Base-by-base conservation (phyloP, 768 basidiomycete species). In the Dendrothele bispora region DNA sequence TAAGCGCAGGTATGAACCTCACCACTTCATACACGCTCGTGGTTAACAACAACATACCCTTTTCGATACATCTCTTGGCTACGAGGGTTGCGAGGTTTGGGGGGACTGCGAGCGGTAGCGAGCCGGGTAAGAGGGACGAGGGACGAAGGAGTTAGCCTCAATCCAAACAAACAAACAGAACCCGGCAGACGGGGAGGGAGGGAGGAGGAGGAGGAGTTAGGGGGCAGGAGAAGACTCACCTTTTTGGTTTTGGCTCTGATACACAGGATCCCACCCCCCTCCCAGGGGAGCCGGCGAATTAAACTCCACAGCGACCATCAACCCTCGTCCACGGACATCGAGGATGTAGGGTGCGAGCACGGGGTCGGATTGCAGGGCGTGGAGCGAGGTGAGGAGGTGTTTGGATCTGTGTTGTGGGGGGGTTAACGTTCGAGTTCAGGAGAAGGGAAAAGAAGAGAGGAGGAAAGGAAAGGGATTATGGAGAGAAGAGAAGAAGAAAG, bases 1-100 rank as follows among this genome's bases (percentile, higher is more conserved):
- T 95, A 57, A 98, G 66, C 14, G 95, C 82, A 4, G 95, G 95
- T 58, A 98, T 98, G 74, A 98, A 97, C 60, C 94, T 75, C 49
- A 97, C 72, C 12, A 87, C 86, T 63, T 95, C 88, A 63, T 88
- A 95, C 21, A 90, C 76, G 42, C 88, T 91, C 21, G 95, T 97
- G 11, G 95, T 95, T 49, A 98, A 72, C 32, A 95, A 80, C 40
- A 97, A 63, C 72, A 98, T 67, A 18, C 90, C 92, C 62, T 89
- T 86, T 62, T 93, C 88, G 52, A 91, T 73, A 65, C 94, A 97
- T 58, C 79, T 82, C 61, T 82, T 81, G 51, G 88, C 78, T 7
- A 97, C 80, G 24, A 85, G 76, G 42, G 73, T 71, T 3, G 92
- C 86, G 49, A 94, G 70, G 61, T 73, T 78, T 61, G 7, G 72